phyloP scores from a whole-genome alignment of 345 rosid species.

The Salix exigua region DNA sequence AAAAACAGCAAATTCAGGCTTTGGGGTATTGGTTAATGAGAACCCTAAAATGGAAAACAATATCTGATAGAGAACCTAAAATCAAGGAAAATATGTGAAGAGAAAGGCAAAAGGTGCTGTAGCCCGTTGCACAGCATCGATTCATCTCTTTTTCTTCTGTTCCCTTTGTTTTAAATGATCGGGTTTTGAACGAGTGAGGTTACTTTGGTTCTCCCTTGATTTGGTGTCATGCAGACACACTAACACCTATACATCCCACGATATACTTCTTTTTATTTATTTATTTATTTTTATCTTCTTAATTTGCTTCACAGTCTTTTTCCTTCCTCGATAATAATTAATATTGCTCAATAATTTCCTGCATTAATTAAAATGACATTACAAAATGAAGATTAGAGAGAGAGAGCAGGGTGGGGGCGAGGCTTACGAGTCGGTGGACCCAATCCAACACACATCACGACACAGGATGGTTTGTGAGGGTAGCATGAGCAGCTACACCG shows the following conservation, averaged over 20 bases:
- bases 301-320: slow-evolving; percentile 13
- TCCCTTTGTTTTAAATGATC: slow-evolving; percentile 24
- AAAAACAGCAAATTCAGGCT: slow-evolving; percentile 5
- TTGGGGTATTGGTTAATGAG: slow-evolving; percentile 4
- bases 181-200: slow-evolving; percentile 31
- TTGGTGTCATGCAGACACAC: slow-evolving; percentile 48
- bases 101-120: background rate
- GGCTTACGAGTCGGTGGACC: slow-evolving; percentile 73
- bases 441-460: slow-evolving; percentile 61
- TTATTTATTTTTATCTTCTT: background rate
- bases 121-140: slow-evolving; percentile 41
- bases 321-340: background rate
- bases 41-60: slow-evolving; percentile 11
- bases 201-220: slow-evolving; percentile 22
- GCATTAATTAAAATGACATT: background rate
- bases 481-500: slow-evolving; percentile 49
- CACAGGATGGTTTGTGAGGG: slow-evolving; percentile 60
- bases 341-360: background rate
- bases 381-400: slow-evolving; percentile 3
- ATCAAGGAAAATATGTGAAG: background rate
- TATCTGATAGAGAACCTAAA: slow-evolving; percentile 1
- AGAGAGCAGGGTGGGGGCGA: slow-evolving; percentile 29
- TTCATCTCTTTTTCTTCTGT: slow-evolving; percentile 20
- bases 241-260: slow-evolving; percentile 38
- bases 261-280: background rate